Evolutionary conservation across 139 green algal genomes (phyloP).

Genomic region (Micromonas pusilla): DNA sequence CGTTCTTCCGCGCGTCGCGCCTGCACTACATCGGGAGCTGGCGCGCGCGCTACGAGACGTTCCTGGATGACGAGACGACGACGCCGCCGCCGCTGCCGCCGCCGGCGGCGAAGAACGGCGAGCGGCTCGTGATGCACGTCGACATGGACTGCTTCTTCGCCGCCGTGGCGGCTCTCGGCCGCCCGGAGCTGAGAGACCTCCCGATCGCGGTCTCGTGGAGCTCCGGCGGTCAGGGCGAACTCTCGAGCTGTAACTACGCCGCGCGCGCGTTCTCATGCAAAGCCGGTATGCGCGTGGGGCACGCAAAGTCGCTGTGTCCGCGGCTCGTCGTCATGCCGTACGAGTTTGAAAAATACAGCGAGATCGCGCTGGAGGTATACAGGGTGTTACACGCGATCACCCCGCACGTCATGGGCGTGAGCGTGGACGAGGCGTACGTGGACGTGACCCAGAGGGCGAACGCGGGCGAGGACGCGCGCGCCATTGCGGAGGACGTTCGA

Average conservation of each 20-base stretch:
- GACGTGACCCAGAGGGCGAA: constrained; percentile 72
- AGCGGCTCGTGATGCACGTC: constrained; percentile 72
- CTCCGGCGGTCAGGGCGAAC: constrained; percentile 63
- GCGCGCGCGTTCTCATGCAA: constrained; percentile 62
- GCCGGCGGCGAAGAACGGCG: neutral
- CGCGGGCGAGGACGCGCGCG: neutral
- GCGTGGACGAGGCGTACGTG: constrained; percentile 89
- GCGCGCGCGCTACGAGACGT: constrained; percentile 1
- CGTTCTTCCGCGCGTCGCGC: neutral
- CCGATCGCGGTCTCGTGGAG: constrained; percentile 62
- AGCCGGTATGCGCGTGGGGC: constrained; percentile 77
- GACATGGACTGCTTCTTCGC: constrained; percentile 99
- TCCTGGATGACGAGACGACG: neutral
- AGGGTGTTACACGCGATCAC: constrained; percentile 62
- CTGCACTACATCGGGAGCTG: constrained; percentile 14
- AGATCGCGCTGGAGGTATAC: constrained; percentile 82
- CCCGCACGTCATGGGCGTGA: constrained; percentile 69
- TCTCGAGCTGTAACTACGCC: constrained; percentile 87
- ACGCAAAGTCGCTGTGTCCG: constrained; percentile 80
- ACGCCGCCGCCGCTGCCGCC: neutral
- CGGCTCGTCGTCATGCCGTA: constrained; percentile 86
- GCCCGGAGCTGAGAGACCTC: constrained; percentile 32
- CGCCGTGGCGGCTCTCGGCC: constrained; percentile 31
- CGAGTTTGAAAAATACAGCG: constrained; percentile 85
- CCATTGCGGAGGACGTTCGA: constrained; percentile 49